Base-by-base conservation (phyloP, 2,329 filamentous ascomycete genomes). In the Trichoderma semiorbis region DNA sequence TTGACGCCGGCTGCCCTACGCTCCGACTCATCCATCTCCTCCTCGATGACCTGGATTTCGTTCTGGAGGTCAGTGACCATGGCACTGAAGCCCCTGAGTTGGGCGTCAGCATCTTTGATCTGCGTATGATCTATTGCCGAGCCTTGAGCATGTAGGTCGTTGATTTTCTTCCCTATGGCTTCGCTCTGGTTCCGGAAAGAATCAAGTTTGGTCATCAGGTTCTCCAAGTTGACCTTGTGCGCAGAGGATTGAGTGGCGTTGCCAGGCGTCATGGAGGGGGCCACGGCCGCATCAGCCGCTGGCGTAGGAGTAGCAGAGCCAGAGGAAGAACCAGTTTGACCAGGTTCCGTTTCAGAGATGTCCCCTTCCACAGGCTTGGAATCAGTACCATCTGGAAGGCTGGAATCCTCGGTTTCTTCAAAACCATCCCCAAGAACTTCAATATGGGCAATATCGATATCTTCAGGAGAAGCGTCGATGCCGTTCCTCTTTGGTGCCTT, bases 361-460 rank as follows among this genome's bases (percentile, higher is more conserved):
- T 26, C 11, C 7, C 34, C 61, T 26, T 73, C 67, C 7, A n/a
- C 69, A 2, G 58, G 28, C 21, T 63, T 69, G 14, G 50, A 30
- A 8, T 74, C 69, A 21, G 32, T 21, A 21, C 24, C 32, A 60
- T 57, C 57, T 39, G 47, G 55, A 21, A 67, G 71, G 36, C 76
- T 75, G 7, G 36, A 26, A 14, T 69, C 66, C n/a, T 61, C 55
- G 18, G 55, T 7, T 26, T 69, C 66, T 26, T 34, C 55, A 50
- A 69, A 69, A 16, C 76, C 70, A 55, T 80, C 78, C 16, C 78
- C 77, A 32, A 75, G 65, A 6, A 60, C 74, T 39, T 79, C 79
- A 21, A 79, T 28, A 57, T 83, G 82, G 72, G 84, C 83, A 28
- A 88, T 82, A 60, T 87, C 81, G 64, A 88, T 86, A 70, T 88